Evolutionary conservation across 306 rosid species (phyloP).

Genomic region (Mimosa pudica): DNA sequence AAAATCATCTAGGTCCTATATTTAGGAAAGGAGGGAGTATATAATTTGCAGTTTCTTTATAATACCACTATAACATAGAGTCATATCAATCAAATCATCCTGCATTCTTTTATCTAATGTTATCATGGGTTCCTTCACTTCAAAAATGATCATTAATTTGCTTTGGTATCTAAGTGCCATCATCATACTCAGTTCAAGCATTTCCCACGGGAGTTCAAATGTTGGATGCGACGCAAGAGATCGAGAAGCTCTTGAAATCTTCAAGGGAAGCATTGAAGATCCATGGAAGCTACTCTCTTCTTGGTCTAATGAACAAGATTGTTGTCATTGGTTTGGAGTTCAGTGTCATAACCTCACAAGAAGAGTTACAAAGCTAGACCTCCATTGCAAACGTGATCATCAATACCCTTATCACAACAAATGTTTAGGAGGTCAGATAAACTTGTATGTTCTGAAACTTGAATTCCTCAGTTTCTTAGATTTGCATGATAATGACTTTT

Average conservation of each 20-base stretch:
- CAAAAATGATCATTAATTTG: not conserved
- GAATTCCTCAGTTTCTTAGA: not conserved
- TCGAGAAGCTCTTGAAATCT: not conserved
- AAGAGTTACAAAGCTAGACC: not conserved
- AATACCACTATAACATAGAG: not conserved
- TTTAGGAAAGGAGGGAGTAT: too few species aligned
- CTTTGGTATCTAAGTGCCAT: conserved; percentile 4
- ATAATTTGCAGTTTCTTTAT: not conserved
- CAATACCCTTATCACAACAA: not conserved
- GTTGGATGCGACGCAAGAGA: conserved; percentile 8
- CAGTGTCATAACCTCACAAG: not conserved
- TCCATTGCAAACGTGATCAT: not conserved
- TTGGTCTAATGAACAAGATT: conserved; percentile 25
- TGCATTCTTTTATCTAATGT: not conserved
- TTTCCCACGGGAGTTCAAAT: not conserved
- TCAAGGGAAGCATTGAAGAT: conserved; percentile 12
- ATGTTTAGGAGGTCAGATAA: not conserved
- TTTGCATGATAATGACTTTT: not conserved
- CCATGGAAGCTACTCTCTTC: conserved; percentile 12
- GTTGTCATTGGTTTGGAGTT: not conserved
- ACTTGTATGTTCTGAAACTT: not conserved
- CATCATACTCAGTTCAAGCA: not conserved
- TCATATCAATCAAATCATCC: not conserved
- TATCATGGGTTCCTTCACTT: conserved; percentile 6
- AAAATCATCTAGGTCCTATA: too few species aligned